Evolutionary conservation across 345 rosid species (phyloP).

Genomic region (Lenwebbia sp.): DNA sequence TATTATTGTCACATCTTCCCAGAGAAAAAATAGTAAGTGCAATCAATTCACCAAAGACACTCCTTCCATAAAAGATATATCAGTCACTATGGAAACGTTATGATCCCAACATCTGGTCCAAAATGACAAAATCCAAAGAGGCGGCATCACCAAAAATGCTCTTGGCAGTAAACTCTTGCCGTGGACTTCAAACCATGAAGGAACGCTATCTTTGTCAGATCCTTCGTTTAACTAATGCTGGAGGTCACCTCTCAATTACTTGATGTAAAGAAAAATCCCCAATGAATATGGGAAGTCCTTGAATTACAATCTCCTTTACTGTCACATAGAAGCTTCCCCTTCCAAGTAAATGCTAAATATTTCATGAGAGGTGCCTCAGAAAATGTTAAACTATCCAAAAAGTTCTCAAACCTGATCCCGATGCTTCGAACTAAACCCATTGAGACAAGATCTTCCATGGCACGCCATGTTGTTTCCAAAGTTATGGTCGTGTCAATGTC

Average conservation of each 20-base stretch:
- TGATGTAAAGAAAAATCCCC: background rate
- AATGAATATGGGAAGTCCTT: background rate
- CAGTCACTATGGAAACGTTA: background rate
- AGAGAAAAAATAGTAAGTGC: background rate
- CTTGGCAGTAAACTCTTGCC: background rate
- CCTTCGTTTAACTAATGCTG: background rate
- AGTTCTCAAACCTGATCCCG: conserved; percentile 48
- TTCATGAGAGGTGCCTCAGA: background rate
- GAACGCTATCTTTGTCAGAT: background rate
- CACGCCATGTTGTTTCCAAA: conserved; percentile 81
- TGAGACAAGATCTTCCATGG: conserved; percentile 82
- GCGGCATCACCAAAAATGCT: background rate
- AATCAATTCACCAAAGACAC: background rate
- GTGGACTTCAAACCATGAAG: background rate
- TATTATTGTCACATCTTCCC: background rate
- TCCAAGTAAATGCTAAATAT: background rate
- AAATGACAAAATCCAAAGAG: background rate
- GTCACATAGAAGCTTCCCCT: background rate
- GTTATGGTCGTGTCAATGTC: conserved; percentile 76
- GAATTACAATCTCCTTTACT: background rate
- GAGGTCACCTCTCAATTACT: background rate
- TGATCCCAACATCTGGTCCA: background rate
- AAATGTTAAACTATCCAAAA: background rate
- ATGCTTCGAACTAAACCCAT: conserved; percentile 86
- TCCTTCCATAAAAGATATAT: background rate